Evolutionary conservation across 1,139 yeast species (phyloP), one percentile per base, ranked within the genome.

Genomic region (Scheffersomyces segobiensis): DNA sequence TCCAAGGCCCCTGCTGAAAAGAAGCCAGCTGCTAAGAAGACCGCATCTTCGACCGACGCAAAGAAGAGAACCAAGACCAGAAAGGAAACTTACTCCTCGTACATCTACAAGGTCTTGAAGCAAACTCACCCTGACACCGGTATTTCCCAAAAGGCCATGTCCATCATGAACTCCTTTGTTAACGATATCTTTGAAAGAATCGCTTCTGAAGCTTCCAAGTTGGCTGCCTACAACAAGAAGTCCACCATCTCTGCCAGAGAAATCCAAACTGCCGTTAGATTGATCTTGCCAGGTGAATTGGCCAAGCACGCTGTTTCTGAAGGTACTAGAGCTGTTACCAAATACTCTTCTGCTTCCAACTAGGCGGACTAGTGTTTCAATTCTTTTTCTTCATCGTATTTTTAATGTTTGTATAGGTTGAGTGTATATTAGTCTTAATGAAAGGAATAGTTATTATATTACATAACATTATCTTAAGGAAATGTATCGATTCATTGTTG

Each of bases 81-180:
- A 89, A 93, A 93, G 91, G 98, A 95, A 84, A 93, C 99, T 65
- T 95, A 93, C 87, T 93, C 98, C 67, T 93, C 98, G 65, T 95
- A 95, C 84, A 95, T 95, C 77, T 95, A 93, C 96, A 95, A 95
- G 84, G 98, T 93, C 70, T 88, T 93, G 80, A 92, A 93, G 85
- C 97, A 95, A 87, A 93, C 99, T 67, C 98, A 96, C 83, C 97
- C 99, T 81, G 98, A 95, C 81, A 95, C 99, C 65, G 99, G 99
- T 93, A 95, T 95, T 77, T 95, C 99, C 68, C 97, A 93, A 83
- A 92, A 93, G 82, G 98, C 99, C 70, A 95, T 95, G 98, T 93
- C 98, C 62, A 95, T 95, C 80, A 90, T 95, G 96, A 95, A 95
- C 91, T 95, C 98, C 57, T 95, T 95, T 72, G 99, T 95, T 71